These are phyloP conservation scores for Kalmanozyma brasiliensis DNA, from an alignment of 1,284 basidiomycete species.

Conservation along the genomic window DNA sequence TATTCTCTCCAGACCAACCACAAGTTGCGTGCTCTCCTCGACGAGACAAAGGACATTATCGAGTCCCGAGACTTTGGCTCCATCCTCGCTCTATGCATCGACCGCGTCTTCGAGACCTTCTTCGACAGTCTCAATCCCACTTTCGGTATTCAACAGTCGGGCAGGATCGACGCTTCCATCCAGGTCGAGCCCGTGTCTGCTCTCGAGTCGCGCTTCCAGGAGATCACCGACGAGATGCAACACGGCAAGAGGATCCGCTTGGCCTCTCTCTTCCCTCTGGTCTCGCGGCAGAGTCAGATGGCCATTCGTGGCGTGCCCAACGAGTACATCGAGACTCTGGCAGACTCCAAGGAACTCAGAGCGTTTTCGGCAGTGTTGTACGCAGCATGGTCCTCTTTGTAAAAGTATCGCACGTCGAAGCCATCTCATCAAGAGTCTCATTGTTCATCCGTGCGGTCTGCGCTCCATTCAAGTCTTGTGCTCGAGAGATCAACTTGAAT, in stretches of 20 bases:
- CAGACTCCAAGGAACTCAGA: conserved; percentile 70
- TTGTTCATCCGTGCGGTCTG: not conserved
- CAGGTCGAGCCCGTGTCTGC: conserved; percentile 35
- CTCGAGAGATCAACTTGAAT: not conserved
- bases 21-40: conserved; percentile 75
- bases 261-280: conserved; percentile 80
- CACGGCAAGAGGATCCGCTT: conserved; percentile 73
- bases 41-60: conserved; percentile 77
- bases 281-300: conserved; percentile 79
- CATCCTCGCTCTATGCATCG: conserved; percentile 77
- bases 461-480: not conserved
- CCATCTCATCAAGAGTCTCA: not conserved
- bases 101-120: conserved; percentile 74
- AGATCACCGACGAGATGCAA: conserved; percentile 52
- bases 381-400: conserved; percentile 67
- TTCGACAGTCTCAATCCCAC: conserved; percentile 72
- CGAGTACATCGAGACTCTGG: conserved; percentile 76
- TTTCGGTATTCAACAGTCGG: conserved; percentile 51
- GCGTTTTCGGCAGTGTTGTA: conserved; percentile 72
- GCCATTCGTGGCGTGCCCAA: conserved; percentile 80
- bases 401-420: conserved; percentile 16
- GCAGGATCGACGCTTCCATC: conserved; percentile 22
- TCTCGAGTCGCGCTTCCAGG: conserved; percentile 70
- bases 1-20: conserved; percentile 68
- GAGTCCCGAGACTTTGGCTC: conserved; percentile 77